phyloP scores from a whole-genome alignment of 768 basidiomycete genomes.

The Mycena maculata region DNA sequence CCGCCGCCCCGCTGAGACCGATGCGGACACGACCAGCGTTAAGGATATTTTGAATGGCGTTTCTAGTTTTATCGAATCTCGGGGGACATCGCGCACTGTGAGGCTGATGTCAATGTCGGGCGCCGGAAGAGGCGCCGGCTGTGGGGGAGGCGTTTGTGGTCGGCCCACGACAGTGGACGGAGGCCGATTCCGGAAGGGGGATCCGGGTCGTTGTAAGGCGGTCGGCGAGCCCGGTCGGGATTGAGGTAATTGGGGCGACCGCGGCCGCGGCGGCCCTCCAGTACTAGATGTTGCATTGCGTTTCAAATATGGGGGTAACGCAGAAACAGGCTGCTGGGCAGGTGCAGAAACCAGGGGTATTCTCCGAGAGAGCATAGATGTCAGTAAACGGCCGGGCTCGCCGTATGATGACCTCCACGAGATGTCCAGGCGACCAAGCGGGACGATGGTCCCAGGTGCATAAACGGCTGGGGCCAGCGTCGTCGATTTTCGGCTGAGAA shows the following conservation, averaged over 20 bases:
- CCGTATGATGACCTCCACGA: conserved; percentile 89
- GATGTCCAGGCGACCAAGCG: conserved; percentile 90
- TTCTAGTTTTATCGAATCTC: conserved; percentile 58
- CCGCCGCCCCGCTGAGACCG: conserved; percentile 50
- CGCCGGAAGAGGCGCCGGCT: conserved; percentile 32
- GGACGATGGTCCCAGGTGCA: conserved; percentile 76
- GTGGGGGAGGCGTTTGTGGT: conserved; percentile 48
- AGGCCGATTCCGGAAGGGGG: conserved; percentile 57
- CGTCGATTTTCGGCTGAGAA: conserved; percentile 66
- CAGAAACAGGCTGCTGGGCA: conserved; percentile 68
- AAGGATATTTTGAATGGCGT: conserved; percentile 71
- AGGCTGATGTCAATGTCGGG: conserved; percentile 69
- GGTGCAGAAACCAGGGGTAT: conserved; percentile 67
- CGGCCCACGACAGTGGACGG: conserved; percentile 50
- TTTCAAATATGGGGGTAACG: conserved; percentile 83
- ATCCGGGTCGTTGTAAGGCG: conserved; percentile 51
- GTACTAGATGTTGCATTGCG: conserved; percentile 52
- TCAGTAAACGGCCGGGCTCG: conserved; percentile 87
- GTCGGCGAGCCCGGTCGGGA: conserved; percentile 72
- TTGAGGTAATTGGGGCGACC: conserved; percentile 65
- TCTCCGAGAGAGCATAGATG: conserved; percentile 87
- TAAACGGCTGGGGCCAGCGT: conserved; percentile 61
- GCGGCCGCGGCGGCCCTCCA: conserved; percentile 60
- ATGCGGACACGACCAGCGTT: conserved; percentile 62
- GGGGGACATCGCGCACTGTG: conserved; percentile 61